phyloP scores from a whole-genome alignment of 2,329 filamentous ascomycete species.

The Fusarium lyarnte region DNA sequence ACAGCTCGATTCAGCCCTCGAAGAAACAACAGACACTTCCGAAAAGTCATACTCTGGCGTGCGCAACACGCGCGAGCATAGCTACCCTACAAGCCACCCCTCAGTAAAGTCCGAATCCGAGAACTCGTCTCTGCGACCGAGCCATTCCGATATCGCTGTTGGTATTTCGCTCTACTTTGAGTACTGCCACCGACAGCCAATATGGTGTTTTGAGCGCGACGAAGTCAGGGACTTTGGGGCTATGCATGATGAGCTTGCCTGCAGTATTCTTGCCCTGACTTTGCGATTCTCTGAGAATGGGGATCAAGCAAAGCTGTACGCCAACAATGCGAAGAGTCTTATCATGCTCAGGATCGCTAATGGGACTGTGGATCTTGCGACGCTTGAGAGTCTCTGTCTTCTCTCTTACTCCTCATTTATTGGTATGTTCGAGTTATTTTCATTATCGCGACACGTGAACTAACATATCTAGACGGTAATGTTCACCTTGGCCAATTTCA shows the following conservation, averaged over 20 bases:
- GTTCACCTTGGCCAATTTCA: slow-evolving; percentile 60
- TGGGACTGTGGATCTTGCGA: slow-evolving; percentile 59
- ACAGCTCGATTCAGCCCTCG: slow-evolving; percentile 41
- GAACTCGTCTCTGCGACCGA: slow-evolving; percentile 43
- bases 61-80: slow-evolving; percentile 41
- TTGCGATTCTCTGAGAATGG: slow-evolving; percentile 51
- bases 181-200: slow-evolving; percentile 55
- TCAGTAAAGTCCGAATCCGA: slow-evolving; percentile 44
- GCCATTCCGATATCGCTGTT: slow-evolving; percentile 46
- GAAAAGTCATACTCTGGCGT: slow-evolving; percentile 49
- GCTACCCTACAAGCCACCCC: slow-evolving; percentile 36
- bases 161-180: slow-evolving; percentile 54
- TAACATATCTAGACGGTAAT: slow-evolving; percentile 55
- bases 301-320: slow-evolving; percentile 48
- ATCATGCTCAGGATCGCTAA: slow-evolving; percentile 62
- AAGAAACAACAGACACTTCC: slow-evolving; percentile 46
- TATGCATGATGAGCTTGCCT: slow-evolving; percentile 53
- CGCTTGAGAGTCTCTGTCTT: slow-evolving; percentile 61
- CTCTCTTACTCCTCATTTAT: slow-evolving; percentile 61
- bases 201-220: slow-evolving; percentile 58
- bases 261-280: slow-evolving; percentile 53
- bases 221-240: slow-evolving; percentile 49
- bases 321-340: slow-evolving; percentile 53
- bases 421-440: slow-evolving; percentile 46
- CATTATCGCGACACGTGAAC: background rate